Conservation (phyloP, 306 rosid species). For the Aeschynomene evenia region DNA sequence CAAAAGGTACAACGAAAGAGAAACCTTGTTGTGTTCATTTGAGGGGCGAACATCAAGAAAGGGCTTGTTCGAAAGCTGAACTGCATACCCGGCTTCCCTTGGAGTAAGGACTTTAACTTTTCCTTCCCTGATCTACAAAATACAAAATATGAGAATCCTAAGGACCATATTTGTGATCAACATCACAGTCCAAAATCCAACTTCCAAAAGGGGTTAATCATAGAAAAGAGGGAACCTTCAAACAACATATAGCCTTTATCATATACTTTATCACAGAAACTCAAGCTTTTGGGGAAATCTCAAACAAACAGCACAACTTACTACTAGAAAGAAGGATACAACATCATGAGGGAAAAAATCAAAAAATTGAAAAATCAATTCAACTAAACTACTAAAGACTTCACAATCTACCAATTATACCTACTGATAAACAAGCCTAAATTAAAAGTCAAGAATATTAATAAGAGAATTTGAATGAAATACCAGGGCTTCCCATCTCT, state of each 20-base stretch:
- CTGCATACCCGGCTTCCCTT: slow-evolving; percentile 91
- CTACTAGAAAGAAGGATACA: background rate
- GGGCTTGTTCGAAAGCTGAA: slow-evolving; percentile 86
- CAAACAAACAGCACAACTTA: background rate
- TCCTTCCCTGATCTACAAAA: slow-evolving; percentile 70
- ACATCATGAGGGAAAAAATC: background rate
- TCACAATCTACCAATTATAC: background rate
- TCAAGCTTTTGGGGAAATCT: background rate
- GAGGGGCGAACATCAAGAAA: slow-evolving; percentile 95
- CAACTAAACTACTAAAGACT: background rate
- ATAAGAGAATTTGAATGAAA: slow-evolving; percentile 11
- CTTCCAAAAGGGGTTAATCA: background rate
- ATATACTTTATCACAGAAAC: background rate
- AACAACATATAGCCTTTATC: background rate
- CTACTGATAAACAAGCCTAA: background rate
- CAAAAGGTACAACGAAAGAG: background rate
- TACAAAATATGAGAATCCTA: slow-evolving; percentile 18
- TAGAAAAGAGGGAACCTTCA: background rate
- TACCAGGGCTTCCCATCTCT: slow-evolving; percentile 98
- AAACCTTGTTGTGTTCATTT: slow-evolving; percentile 76
- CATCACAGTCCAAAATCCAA: background rate
- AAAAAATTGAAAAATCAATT: slow-evolving; percentile 13
- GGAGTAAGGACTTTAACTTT: slow-evolving; percentile 79
- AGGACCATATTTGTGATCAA: background rate
- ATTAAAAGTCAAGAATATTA: slow-evolving; percentile 1